These are phyloP conservation scores for Kitagawia praeruptora DNA, from an alignment of 129 eudicot genomes.

Conservation along the genomic window DNA sequence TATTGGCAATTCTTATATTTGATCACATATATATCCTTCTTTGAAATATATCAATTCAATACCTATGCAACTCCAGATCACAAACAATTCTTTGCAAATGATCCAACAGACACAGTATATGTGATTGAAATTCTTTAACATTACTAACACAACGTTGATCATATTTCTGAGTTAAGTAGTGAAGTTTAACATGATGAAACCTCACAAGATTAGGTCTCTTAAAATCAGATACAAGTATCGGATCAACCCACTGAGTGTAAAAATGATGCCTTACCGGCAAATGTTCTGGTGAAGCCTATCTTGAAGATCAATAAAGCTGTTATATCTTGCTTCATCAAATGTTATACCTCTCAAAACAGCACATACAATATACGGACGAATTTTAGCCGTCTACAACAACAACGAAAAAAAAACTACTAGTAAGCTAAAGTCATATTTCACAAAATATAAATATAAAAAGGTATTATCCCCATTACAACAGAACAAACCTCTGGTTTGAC, in stretches of 20 bases:
- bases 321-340: constrained; percentile 79
- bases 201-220: neutral
- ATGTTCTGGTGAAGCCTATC: constrained; percentile 96
- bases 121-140: neutral
- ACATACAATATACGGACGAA: constrained; percentile 82
- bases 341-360: constrained; percentile 91
- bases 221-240: constrained; percentile 4
- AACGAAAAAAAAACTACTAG: too few species aligned
- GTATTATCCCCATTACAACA: neutral
- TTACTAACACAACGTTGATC: neutral
- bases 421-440: neutral
- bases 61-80: neutral
- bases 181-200: neutral
- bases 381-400: constrained; percentile 48
- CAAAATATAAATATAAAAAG: neutral
- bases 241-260: neutral
- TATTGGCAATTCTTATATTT: neutral
- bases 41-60: neutral
- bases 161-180: neutral
- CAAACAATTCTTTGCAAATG: neutral
- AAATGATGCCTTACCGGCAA: constrained; percentile 44
- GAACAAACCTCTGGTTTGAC: constrained; percentile 70
- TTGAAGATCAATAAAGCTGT: constrained; percentile 96
- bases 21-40: neutral
- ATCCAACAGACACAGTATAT: neutral